Base-by-base conservation (phyloP, 352 stramenopile genomes). In the Pythium scleroteichum region DNA sequence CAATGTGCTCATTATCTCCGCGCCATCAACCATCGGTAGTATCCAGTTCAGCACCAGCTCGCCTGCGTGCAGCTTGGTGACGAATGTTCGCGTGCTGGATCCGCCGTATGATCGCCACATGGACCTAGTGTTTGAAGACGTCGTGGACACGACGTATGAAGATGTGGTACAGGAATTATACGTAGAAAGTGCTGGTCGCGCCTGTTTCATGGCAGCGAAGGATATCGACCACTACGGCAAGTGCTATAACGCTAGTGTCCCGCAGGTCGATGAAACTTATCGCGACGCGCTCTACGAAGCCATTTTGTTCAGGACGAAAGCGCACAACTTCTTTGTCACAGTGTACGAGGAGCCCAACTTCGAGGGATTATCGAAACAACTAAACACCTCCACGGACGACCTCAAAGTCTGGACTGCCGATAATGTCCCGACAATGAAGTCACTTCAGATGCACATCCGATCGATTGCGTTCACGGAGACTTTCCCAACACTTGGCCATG, bases 161-260 rank as follows among this genome's bases (percentile, higher is more conserved):
- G 42, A 69, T 13, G 67, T 69, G 13, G 71, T 76, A 20, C 59
- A 76, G 60, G 62, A 85, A 64, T 17, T 82, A 0, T 82, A 77
- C 47, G 76, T 85, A 6, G 76, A 82, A 59, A 60, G 69, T 40
- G 71, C 72, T n/a, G 75, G 75, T 23, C 53, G 61, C 9, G 75
- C 66, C 5, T 85, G 76, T 44, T 75, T 78, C 35, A 54, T 76
- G 8, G 72, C 72, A 1, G 45, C 33, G 3, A 49, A 60, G 13
- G 38, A 41, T 2, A 53, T 50, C 13, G 20, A 64, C 29, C 51
- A 66, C 10, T 72, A 69, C 54, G 76, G 73, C 47, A 35, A 66
- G 19, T 85, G 76, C 59, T 85, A 77, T 50, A 66, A 50, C 12
- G 24, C 71, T 5, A 53, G 57, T 47, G 59, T 61, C 12, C 48